A percentile compares a stretch with the other conserved stretches of the same genome.
Conservation (phyloP, 192 early-diverging fungal genomes). For the Phycomyces blakesleeanus region DNA sequence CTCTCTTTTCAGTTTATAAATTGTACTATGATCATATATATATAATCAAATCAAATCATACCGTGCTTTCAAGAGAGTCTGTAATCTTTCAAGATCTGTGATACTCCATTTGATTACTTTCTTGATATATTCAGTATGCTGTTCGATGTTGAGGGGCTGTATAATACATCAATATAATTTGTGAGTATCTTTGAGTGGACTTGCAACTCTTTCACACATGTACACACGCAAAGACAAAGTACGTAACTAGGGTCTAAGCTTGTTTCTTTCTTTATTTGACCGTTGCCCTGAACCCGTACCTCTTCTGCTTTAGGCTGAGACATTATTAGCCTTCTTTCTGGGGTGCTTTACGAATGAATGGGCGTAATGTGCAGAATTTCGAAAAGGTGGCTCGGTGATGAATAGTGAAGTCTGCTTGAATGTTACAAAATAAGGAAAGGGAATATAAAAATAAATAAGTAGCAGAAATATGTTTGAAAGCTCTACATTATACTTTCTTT, state of each 20-base stretch:
- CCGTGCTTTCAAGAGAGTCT: constrained; percentile 24
- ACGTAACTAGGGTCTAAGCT: no score
- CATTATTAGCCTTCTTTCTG: constrained; percentile 12
- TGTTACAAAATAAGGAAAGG: not conserved
- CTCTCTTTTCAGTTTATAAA: not conserved
- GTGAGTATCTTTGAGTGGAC: constrained; percentile 1
- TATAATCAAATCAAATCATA: not conserved
- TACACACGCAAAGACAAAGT: no score
- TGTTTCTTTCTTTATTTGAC: no score
- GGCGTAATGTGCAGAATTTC: no score
- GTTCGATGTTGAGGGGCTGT: constrained; percentile 21
- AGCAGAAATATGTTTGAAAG: not conserved
- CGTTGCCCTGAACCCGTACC: no score
- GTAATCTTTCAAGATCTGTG: constrained; percentile 23
- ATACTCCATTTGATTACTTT: constrained; percentile 24
- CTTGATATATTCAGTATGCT: constrained; percentile 24
- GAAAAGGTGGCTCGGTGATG: no score
- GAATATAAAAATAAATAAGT: not conserved
- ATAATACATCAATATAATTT: not conserved
- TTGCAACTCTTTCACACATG: no score
- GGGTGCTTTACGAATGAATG: constrained; percentile 4
- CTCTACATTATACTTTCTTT: not conserved
- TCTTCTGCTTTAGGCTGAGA: constrained; percentile 1
- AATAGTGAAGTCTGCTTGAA: no score
- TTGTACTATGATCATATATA: not conserved